Evolutionary conservation across 2,329 filamentous ascomycete genomes (phyloP), one percentile per base, ranked within the genome.

Genomic region (Aspergillus udagawae): DNA sequence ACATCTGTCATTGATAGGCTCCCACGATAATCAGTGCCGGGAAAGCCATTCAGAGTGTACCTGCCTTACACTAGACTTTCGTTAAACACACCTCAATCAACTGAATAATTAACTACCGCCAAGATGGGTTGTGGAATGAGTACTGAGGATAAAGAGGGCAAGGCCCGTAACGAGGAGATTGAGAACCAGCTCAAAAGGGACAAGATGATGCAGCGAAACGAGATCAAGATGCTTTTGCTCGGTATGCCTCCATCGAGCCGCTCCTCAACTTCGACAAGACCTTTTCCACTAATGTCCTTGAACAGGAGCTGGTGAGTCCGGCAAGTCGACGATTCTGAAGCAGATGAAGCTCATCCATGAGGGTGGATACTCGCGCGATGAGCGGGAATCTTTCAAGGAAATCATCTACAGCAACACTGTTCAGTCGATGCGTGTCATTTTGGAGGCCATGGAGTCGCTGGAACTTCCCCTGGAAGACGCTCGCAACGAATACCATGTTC

Each of bases 321-420:
- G 91, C 77, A 96, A 96, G 80, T 95, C 91, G 56, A 96, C 91
- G 32, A 95, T 96, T 68, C 82, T 96, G 68, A 96, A 96, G 80
- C 91, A 96, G 82, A 96, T 96, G 91, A 99, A 97, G 84, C 89
- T 99, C 72, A 99, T 99, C 72, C 91, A 99, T 77, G 94, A 99
- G 82, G 94, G 94, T 63, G 93, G 94, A 67, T 99, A 97, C 82
- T 97, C 94, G 61, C 90, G 93, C 75, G 94, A 97, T 65, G 85
- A 88, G 74, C 81, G 85, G 54, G 85, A 87, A 72, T 87, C 84
- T 20, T 87, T 87, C 79, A 86, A 87, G 74, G 85, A 87, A 73
- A 87, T 88, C 73, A 88, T 88, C 76, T 88, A 85, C 80, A 86
- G 84, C 77, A 88, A 88, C 77, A 87, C 85, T 7, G 85, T 87